Conservation (phyloP, 1,284 basidiomycete species). For the Ceraceosorus bombacis region DNA sequence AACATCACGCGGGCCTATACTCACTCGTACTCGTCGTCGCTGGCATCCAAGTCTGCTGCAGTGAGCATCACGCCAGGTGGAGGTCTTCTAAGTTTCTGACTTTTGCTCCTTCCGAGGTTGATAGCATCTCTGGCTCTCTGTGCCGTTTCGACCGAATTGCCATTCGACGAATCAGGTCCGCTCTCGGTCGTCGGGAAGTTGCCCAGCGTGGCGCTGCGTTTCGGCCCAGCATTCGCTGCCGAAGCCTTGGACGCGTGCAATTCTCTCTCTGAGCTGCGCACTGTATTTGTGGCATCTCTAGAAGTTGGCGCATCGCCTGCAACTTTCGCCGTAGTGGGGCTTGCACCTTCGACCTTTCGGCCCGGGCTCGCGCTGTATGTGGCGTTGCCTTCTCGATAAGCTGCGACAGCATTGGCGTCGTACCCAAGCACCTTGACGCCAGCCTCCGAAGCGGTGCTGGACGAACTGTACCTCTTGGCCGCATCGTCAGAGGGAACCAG, state of each 20-base stretch:
- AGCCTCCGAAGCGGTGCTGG: too few species aligned
- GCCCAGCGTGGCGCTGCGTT: too few species aligned
- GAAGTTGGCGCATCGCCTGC: too few species aligned
- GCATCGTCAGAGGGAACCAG: conserved; percentile 30
- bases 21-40: conserved; percentile 42
- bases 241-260: conserved; percentile 1
- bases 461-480: conserved; percentile 8
- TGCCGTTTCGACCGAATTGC: not conserved
- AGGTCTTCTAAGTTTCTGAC: conserved; percentile 26
- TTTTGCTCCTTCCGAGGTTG: conserved; percentile 25
- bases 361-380: not conserved
- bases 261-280: conserved; percentile 9
- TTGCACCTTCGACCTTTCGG: not conserved
- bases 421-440: too few species aligned
- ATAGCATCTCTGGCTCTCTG: conserved; percentile 20
- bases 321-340: not conserved
- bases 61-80: conserved; percentile 34
- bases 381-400: conserved; percentile 10
- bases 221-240: not conserved
- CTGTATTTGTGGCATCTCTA: too few species aligned
- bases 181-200: too few species aligned
- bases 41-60: conserved; percentile 39
- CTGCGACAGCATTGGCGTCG: too few species aligned
- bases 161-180: too few species aligned
- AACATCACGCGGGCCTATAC: not conserved